Base-by-base conservation (phyloP, 108 stramenopile species). In the Schizochytrium sp. region DNA sequence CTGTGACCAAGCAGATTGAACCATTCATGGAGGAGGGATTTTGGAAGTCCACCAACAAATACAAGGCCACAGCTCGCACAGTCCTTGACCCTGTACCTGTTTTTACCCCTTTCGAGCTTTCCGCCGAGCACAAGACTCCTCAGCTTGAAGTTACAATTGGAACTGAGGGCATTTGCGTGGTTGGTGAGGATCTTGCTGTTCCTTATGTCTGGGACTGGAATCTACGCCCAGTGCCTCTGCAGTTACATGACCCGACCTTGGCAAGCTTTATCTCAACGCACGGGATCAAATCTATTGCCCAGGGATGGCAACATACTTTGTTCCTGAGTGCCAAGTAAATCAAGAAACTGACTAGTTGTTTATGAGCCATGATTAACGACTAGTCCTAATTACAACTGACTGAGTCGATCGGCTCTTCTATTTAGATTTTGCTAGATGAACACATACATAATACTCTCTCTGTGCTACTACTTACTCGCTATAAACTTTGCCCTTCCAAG, bases 151-250 rank as follows among this genome's bases (percentile, higher is more conserved):
- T 69, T 15, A 28, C 64, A 7, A 38, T 69, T 44, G 64, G 64
- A 0, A 38, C 40, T 44, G 64, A 69, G 64, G 64, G 64, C 64
- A 44, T 69, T 69, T 12, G 12, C 19, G 44, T 69, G 10, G 64
- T 3, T 69, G 64, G 76, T 40, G 40, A 83, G 13, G 76, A 83
- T 53, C 76, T 83, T 0, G 50, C 76, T 46, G 40, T 53, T 47
- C 76, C 76, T 40, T 83, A 19, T 49, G 38, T 17, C 47, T 83
- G 76, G 76, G 76, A 83, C 76, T 83, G 76, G 76, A 47, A 46
- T 0, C 53, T 83, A 5, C 47, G 53, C 5, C 76, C 76, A 10
- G 47, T 83, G 45, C 76, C 76, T 42, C 55, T 10, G 76, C 10
- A 55, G 38, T 28, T 83, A 40, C 76, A 83, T 42, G 76, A 46